Evolutionary conservation across 2,329 filamentous ascomycete species (phyloP).

Genomic region (Sclerotinia nivalis): DNA sequence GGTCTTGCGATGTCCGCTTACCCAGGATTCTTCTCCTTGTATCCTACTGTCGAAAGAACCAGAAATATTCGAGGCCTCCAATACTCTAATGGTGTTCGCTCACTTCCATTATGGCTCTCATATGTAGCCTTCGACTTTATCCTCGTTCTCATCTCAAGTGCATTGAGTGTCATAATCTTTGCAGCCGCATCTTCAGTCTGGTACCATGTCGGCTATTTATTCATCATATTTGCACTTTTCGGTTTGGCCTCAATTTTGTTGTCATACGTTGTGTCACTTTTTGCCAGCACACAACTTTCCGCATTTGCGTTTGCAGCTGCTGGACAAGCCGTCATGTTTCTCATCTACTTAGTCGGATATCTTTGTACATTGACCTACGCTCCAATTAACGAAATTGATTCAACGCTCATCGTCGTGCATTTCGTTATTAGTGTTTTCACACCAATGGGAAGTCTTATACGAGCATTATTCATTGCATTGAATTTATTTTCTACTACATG

Average conservation of each 20-base stretch:
- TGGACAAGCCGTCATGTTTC: constrained; percentile 69
- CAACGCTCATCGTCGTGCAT: constrained; percentile 66
- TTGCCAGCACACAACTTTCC: constrained; percentile 75
- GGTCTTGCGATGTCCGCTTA: constrained; percentile 75
- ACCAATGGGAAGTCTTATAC: constrained; percentile 73
- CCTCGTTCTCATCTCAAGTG: constrained; percentile 67
- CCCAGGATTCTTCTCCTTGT: constrained; percentile 84
- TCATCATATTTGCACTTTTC: constrained; percentile 78
- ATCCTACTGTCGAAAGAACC: constrained; percentile 81
- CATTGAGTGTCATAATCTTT: constrained; percentile 69
- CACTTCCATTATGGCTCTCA: constrained; percentile 80
- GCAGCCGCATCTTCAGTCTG: constrained; percentile 64
- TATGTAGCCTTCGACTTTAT: constrained; percentile 80
- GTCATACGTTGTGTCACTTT: constrained; percentile 79
- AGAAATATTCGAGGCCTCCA: constrained; percentile 79
- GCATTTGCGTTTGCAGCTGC: constrained; percentile 83
- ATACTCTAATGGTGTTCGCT: constrained; percentile 87
- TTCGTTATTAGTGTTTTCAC: constrained; percentile 73
- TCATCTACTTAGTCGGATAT: constrained; percentile 72
- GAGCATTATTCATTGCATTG: constrained; percentile 73
- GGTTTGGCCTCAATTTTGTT: constrained; percentile 75
- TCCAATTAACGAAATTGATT: constrained; percentile 67
- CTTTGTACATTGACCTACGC: constrained; percentile 73
- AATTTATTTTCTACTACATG: constrained; percentile 86
- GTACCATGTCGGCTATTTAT: constrained; percentile 80